Evolutionary conservation across 73 alveolate genomes (phyloP), one percentile per base, ranked within the genome.

Genomic region (Paramecium tetraurelia): DNA sequence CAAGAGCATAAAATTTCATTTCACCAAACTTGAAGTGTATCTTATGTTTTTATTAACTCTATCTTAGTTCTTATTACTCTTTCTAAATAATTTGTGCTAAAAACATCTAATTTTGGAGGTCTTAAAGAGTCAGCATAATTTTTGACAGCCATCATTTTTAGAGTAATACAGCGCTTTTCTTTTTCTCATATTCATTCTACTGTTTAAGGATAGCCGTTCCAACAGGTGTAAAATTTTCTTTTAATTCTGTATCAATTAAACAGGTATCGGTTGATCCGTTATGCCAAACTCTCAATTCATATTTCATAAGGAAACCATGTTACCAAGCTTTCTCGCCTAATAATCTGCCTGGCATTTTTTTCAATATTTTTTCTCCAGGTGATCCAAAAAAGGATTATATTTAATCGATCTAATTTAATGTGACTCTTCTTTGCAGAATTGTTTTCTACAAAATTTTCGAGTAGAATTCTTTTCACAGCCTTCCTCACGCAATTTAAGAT

Each of bases 371-470:
- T 2, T 31, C 35, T 21, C 72, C 72, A 4, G 90, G 72, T 24
- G 90, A 76, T 18, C 90, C 90, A 18, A 80, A 11, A 80, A 31
- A 80, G 27, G 46, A 31, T 80, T 80, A 46, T 8, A 76, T 80
- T 41, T 48, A 24, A 80, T 80, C 90, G 46, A 80, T 48, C 90
- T 80, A 46, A 46, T 40, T 80, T 24, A 27, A 24, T 40, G 84
- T 63, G 48, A 24, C 46, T 20, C 57, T 80, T 44, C 90, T 80
- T 80, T 21, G 20, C 90, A 80, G 31, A 80, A 44, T 18, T 80
- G n/a, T 21, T 48, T 41, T 21, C 50, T 22, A 46, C 90, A 80
- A 35, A 80, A 80, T 80, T 24, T 18, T 20, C 90, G 20, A 24
- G 90, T 76, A 41, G 46, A 22, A 8, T 9, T 22, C 53, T 80